Conservation (phyloP, 805 yeast species). For the Candida qinlingensis region DNA sequence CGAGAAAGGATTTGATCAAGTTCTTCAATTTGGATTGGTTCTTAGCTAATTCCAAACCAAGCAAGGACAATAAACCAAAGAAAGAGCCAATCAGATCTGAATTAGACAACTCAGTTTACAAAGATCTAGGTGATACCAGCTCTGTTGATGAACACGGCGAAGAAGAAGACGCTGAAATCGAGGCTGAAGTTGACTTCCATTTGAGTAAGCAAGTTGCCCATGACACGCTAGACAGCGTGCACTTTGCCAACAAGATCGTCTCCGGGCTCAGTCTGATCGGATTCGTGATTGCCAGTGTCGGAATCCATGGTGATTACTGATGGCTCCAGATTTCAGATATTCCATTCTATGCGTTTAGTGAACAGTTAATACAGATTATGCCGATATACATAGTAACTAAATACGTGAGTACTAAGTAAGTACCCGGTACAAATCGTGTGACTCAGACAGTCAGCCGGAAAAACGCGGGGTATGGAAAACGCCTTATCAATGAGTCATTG, state of each 20-base stretch:
- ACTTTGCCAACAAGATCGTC: conserved; percentile 35
- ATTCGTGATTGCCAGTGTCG: conserved; percentile 45
- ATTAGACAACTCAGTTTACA: conserved; percentile 41
- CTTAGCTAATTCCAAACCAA: conserved; percentile 4
- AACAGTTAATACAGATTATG: not conserved
- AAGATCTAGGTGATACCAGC: conserved; percentile 31
- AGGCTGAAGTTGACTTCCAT: conserved; percentile 38
- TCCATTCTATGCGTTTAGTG: not conserved
- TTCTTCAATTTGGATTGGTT: conserved; percentile 7
- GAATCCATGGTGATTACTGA: conserved; percentile 49
- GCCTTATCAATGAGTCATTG: not conserved
- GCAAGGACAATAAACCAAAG: conserved; percentile 13
- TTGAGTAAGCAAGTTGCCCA: conserved; percentile 34
- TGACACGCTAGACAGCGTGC: conserved; percentile 29
- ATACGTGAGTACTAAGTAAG: too few relatives aligned
- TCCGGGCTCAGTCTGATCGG: conserved; percentile 39
- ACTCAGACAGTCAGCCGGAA: too few relatives aligned
- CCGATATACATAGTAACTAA: not conserved
- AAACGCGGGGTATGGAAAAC: too few relatives aligned
- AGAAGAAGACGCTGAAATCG: conserved; percentile 24
- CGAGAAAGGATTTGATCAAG: conserved; percentile 7
- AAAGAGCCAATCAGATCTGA: conserved; percentile 34
- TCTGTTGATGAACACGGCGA: conserved; percentile 12
- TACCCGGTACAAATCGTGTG: too few relatives aligned
- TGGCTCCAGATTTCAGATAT: not conserved